Base-by-base conservation (phyloP, 2,329 filamentous ascomycete species). In the Aspergillus amoenus region DNA sequence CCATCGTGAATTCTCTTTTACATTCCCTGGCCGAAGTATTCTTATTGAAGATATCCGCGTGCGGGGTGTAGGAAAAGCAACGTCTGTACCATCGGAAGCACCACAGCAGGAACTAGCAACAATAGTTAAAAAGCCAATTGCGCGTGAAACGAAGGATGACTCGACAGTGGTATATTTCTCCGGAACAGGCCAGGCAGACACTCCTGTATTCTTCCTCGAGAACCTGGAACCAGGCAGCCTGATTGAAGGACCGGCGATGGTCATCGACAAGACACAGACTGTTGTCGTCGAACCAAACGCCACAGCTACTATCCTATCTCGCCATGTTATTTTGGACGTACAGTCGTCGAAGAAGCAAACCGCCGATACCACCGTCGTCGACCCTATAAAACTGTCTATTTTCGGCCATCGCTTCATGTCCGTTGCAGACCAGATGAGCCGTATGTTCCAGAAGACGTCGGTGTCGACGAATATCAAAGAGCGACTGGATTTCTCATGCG, bases 1-100 rank as follows among this genome's bases (percentile, higher is more conserved):
- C 63, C 93, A 97, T 70, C 87, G 90, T 46, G 93, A 97, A 68
- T 97, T 97, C 69, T 91, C 91, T 0, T 97, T 97, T 70, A 94
- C 9, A 30, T 30, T 90, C 0, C 85, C 85, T 13, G 90, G 95
- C 52, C 82, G 92, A 49, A 88, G 95, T 55, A 88, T 96, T 46
- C 90, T 96, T 34, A 83, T 97, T 2, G 93, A 96, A 60, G 93
- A 96, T 69, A 89, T 97, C 4, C 86, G 93, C 48, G 90, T 93
- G 3, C 84, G 92, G 90, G 77, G 85, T 43, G 74, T 83, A 9
- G 75, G 82, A 22, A 76, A 79, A 59, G 71, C 83, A 61, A 88
- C 90, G 72, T 77, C 82, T 82, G 78, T 5, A 83, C 86, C 1
- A 78, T 87, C 47, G 89, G 94, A 0, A 9, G 27, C 27, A 30